Evolutionary conservation across 257 asterid species (phyloP).

Genomic region (Solanum microdontum): DNA sequence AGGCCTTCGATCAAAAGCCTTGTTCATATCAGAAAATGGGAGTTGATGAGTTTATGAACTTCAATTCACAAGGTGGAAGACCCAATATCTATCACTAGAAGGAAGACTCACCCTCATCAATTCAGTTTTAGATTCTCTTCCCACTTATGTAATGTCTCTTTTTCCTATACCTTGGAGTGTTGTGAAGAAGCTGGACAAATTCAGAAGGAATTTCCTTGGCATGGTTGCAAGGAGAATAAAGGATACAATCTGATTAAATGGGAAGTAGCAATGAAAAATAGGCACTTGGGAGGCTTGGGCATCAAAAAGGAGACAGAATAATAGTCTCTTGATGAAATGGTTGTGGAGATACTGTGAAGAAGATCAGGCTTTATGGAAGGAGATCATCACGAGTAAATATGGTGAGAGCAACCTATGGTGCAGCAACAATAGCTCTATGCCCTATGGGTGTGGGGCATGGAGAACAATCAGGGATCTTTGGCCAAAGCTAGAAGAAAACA

Average conservation of each 20-base stretch:
- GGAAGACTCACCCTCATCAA: neutral
- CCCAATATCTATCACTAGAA: neutral
- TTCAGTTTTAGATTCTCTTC: neutral
- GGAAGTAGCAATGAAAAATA: neutral
- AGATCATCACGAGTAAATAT: neutral
- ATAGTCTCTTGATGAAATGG: neutral
- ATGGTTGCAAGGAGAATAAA: neutral
- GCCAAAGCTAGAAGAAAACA: neutral
- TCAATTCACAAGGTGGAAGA: constrained; percentile 17
- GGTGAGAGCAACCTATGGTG: neutral
- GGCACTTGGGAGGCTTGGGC: neutral
- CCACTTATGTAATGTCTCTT: neutral
- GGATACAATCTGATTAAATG: neutral
- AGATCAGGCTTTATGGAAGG: neutral
- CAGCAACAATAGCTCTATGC: neutral
- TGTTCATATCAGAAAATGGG: constrained; percentile 46
- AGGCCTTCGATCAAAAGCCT: constrained; percentile 65
- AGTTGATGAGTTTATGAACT: constrained; percentile 51
- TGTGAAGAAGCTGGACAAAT: neutral
- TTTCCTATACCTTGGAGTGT: neutral
- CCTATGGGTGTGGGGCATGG: neutral
- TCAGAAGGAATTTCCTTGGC: neutral
- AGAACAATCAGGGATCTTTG: neutral
- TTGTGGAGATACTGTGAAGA: neutral
- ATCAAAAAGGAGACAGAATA: neutral